Evolutionary conservation across 805 yeast genomes (phyloP).

Genomic region (Wickerhamiella brachini): DNA sequence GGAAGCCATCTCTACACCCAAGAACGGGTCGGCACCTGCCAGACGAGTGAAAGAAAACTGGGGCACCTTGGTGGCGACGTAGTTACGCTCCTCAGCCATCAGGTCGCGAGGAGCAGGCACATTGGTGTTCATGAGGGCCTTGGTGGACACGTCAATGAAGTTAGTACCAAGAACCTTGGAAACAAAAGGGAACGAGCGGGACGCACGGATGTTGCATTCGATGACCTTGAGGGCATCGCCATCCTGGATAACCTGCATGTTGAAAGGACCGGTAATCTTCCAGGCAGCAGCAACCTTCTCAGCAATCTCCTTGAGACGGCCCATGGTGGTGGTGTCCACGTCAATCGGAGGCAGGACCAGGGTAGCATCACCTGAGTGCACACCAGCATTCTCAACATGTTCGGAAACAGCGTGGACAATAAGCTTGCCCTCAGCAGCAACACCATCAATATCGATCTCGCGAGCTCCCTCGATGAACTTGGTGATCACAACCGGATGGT

Average conservation of each 20-base stretch:
- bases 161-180: constrained; percentile 92
- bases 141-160: constrained; percentile 89
- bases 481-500: constrained; percentile 94
- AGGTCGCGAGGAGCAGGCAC: constrained; percentile 73
- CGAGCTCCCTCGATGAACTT: constrained; percentile 92
- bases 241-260: constrained; percentile 95
- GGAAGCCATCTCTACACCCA: constrained; percentile 98
- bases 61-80: constrained; percentile 95
- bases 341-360: constrained; percentile 84
- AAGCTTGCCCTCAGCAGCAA: constrained; percentile 77
- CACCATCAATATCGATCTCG: constrained; percentile 96
- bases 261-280: constrained; percentile 95
- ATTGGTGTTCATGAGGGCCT: constrained; percentile 59
- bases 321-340: constrained; percentile 50
- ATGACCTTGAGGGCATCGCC: constrained; percentile 92
- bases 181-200: constrained; percentile 97
- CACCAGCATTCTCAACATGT: constrained; percentile 97
- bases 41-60: constrained; percentile 96
- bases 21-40: constrained; percentile 98
- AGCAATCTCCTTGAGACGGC: constrained; percentile 72
- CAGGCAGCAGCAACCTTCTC: constrained; percentile 89
- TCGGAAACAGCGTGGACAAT: constrained; percentile 93
- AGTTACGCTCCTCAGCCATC: constrained; percentile 60
- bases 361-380: constrained; percentile 98
- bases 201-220: constrained; percentile 97